phyloP scores from a whole-genome alignment of 2,329 filamentous ascomycete genomes.

The Pleomassaria siparia region DNA sequence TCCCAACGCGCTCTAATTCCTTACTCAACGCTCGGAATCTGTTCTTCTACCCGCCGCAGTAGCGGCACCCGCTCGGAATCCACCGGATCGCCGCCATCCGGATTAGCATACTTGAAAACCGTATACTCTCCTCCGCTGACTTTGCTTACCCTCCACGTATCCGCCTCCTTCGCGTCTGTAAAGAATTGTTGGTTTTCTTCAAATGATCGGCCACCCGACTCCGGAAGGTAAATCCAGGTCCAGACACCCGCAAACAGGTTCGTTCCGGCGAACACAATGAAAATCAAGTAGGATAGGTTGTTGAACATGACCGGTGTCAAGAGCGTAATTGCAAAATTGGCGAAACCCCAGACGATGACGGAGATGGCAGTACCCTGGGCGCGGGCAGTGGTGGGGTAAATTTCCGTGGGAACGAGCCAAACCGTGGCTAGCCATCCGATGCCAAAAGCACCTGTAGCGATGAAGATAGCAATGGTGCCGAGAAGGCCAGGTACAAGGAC shows the following conservation, averaged over 20 bases:
- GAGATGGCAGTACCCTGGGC: conserved; percentile 58
- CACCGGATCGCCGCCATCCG: conserved; percentile 30
- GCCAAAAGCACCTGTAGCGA: conserved; percentile 62
- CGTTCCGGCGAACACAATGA: conserved; percentile 57
- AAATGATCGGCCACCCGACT: conserved; percentile 60
- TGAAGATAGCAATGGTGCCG: conserved; percentile 55
- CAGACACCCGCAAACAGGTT: conserved; percentile 58
- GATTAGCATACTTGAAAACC: conserved; percentile 46
- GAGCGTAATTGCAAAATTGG: conserved; percentile 61
- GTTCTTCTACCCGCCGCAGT: conserved; percentile 47
- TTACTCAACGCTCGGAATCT: conserved; percentile 32
- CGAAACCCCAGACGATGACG: conserved; percentile 59
- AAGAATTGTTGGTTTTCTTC: conserved; percentile 65
- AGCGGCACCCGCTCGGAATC: conserved; percentile 51
- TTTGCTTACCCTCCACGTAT: conserved; percentile 56
- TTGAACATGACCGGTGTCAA: conserved; percentile 62
- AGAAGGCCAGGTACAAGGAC: conserved; percentile 50
- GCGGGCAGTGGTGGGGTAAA: conserved; percentile 57
- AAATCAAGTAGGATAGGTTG: conserved; percentile 60
- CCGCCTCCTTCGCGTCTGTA: conserved; percentile 52
- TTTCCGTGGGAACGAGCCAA: conserved; percentile 63
- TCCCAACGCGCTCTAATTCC: background rate
- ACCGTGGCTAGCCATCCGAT: conserved; percentile 62
- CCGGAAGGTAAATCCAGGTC: conserved; percentile 57
- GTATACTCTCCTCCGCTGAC: conserved; percentile 56